These are phyloP conservation scores for Chaetomiaceae sp. DNA, from an alignment of 2,329 filamentous ascomycete species.

Conservation along the genomic window DNA sequence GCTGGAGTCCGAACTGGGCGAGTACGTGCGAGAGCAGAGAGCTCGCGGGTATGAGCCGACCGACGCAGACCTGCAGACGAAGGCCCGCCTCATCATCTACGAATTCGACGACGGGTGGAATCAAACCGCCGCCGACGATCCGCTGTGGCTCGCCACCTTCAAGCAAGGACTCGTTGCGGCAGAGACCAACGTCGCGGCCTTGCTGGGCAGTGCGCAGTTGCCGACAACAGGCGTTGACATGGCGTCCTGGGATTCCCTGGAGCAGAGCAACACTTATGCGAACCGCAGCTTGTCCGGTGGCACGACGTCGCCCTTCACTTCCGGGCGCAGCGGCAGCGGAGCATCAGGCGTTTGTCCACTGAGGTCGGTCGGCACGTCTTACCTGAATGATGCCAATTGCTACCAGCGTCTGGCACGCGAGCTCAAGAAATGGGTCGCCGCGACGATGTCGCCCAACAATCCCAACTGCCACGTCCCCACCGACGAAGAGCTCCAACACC, in stretches of 20 bases:
- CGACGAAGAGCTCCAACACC: constrained; percentile 58
- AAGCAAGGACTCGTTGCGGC: constrained; percentile 37
- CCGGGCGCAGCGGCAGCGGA: constrained; percentile 3
- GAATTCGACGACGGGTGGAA: constrained; percentile 59
- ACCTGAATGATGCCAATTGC: constrained; percentile 54
- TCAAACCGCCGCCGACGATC: constrained; percentile 54
- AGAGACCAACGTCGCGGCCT: constrained; percentile 18
- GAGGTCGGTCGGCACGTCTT: background rate
- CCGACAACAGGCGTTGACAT: background rate
- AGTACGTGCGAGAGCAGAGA: constrained; percentile 43
- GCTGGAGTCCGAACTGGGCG: constrained; percentile 49
- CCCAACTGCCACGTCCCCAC: constrained; percentile 53
- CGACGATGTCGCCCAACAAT: constrained; percentile 53
- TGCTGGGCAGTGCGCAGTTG: constrained; percentile 14
- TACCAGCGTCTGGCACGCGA: constrained; percentile 50
- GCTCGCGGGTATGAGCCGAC: constrained; percentile 42
- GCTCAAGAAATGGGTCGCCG: constrained; percentile 45
- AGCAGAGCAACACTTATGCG: background rate
- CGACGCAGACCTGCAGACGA: constrained; percentile 48
- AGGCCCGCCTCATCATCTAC: constrained; percentile 57
- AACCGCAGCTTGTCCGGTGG: background rate
- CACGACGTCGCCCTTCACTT: constrained; percentile 6
- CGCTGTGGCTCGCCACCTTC: constrained; percentile 48
- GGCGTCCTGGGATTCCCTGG: background rate
- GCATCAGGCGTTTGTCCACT: background rate